Conservation (phyloP, 2,329 filamentous ascomycete species). For the Pseudogymnoascus sp. region DNA sequence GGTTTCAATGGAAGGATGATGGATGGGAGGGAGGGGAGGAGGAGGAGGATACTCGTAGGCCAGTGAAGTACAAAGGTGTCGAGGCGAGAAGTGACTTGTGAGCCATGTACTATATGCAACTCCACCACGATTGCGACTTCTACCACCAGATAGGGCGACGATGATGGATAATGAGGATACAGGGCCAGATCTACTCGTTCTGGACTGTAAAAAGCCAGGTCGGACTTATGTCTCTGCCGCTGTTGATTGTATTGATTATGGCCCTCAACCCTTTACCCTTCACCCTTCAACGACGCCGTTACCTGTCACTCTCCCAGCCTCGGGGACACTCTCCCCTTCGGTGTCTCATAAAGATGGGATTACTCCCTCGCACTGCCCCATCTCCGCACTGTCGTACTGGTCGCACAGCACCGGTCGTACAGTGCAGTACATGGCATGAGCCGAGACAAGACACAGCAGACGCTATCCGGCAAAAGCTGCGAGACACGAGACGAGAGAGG, state of each 20-base stretch:
- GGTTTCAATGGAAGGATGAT: conserved; percentile 7
- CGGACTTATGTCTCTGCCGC: not conserved
- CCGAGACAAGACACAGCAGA: conserved; percentile 1
- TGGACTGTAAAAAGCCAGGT: not conserved
- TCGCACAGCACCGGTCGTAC: not conserved
- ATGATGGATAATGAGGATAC: not conserved
- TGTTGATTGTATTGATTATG: not conserved
- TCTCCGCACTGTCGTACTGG: not conserved
- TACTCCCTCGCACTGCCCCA: not conserved
- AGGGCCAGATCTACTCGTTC: conserved; percentile 1
- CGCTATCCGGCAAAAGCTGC: conserved; percentile 4
- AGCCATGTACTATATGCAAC: not conserved
- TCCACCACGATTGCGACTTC: conserved; percentile 2
- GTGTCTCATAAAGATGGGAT: conserved; percentile 3
- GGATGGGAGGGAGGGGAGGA: not conserved
- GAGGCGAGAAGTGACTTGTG: conserved; percentile 5
- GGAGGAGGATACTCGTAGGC: not conserved
- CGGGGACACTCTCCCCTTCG: not conserved
- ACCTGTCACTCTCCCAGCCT: not conserved
- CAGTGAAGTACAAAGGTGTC: not conserved
- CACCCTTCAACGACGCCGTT: not conserved
- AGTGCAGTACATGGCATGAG: not conserved
- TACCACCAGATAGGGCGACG: not conserved
- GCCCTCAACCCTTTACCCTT: not conserved
- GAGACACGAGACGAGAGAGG: not conserved